Base-by-base conservation (phyloP, 2,329 filamentous ascomycete species). In the Fusarium fracticaudum region DNA sequence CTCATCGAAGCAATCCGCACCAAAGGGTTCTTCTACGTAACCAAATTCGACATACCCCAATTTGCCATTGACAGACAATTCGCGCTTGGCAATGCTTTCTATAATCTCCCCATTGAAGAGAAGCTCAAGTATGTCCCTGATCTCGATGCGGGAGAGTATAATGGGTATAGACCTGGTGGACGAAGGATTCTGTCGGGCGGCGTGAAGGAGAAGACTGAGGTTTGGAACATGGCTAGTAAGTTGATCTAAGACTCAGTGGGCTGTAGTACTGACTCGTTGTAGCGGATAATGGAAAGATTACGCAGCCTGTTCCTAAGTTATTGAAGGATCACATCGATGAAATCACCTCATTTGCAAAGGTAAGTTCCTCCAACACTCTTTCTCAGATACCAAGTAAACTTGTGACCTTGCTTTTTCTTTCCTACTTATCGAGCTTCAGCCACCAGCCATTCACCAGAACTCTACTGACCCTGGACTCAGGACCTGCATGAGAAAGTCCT, bases 31-130 rank as follows among this genome's bases (percentile, higher is more conserved):
- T 74, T 78, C 38, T 78, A 78, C 8, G 76, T 91, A 4, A 89
- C 86, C 67, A 91, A 92, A 80, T 91, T 89, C 73, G 88, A 87
- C 70, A 87, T 91, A 24, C 82, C 83, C 1, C 89, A 91, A 76
- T 87, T 89, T 45, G 85, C 87, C 35, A 86, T 91, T 2, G 87
- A 91, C 66, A 81, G 82, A 3, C 89, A 91, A 64, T 91, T 91
- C 67, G 87, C 89, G 6, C 83, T 91, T 1, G 90, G 88, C 0
- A 85, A 89, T 44, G 85, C 87, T 26, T 89, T 91, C 74, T 83
- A 83, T 24, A 69, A 80, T 2, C 84, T 91, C 0, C 89, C 90
- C 0, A 80, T 87, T 0, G 87, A 89, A 17, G 89, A 91, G 78
- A 91, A 91, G 77, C 83, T 90, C 63, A 89, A 90, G 74, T 90